Evolutionary conservation across 768 basidiomycete species (phyloP).

Genomic region (Arthromyces matolae): DNA sequence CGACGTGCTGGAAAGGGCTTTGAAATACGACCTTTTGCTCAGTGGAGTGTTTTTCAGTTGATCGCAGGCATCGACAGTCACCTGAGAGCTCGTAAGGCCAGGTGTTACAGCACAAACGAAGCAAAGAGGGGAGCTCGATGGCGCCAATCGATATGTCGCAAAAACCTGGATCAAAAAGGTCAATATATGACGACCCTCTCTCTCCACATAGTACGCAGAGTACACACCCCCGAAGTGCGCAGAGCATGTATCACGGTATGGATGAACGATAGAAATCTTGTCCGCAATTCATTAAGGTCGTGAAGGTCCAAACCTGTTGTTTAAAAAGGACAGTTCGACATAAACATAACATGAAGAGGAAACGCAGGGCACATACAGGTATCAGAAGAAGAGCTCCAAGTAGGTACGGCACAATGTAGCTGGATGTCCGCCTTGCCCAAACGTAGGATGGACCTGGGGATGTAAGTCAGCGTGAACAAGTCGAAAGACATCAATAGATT

Average conservation of each 20-base stretch:
- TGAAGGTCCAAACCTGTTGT: slow-evolving; percentile 63
- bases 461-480: not conserved
- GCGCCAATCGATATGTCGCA: slow-evolving; percentile 60
- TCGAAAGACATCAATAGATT: not conserved
- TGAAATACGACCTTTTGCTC: slow-evolving; percentile 32
- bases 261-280: slow-evolving; percentile 58
- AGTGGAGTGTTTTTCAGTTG: slow-evolving; percentile 43
- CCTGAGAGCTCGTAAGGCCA: slow-evolving; percentile 36
- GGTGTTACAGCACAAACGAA: slow-evolving; percentile 53
- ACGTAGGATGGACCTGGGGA: slow-evolving; percentile 42
- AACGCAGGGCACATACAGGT: slow-evolving; percentile 43
- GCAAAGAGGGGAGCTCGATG: slow-evolving; percentile 57
- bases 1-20: not conserved
- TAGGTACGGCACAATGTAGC: slow-evolving; percentile 65
- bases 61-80: slow-evolving; percentile 40
- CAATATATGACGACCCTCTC: too few species aligned
- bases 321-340: not conserved
- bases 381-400: slow-evolving; percentile 56
- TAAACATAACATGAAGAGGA: not conserved
- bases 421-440: slow-evolving; percentile 47
- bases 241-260: slow-evolving; percentile 61
- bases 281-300: slow-evolving; percentile 63
- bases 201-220: too few species aligned
- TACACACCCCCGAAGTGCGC: slow-evolving; percentile 55
- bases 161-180: slow-evolving; percentile 47